Evolutionary conservation across 2,329 filamentous ascomycete species (phyloP).

Genomic region (Fusarium nisikadoi): DNA sequence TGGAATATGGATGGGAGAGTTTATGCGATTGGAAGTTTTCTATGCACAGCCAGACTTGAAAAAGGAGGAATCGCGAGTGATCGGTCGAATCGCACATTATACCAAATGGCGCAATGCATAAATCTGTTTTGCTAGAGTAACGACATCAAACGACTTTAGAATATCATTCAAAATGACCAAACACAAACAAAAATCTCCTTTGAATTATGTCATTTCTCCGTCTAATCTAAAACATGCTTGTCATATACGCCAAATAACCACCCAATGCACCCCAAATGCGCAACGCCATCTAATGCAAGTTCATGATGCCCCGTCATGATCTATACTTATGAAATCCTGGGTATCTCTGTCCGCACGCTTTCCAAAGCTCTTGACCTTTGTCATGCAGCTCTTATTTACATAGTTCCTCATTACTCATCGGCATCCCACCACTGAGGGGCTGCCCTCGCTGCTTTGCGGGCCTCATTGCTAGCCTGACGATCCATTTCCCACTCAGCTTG

Average conservation of each 20-base stretch:
- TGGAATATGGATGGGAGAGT: not conserved
- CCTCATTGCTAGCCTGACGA: not conserved
- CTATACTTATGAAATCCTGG: slow-evolving; percentile 20
- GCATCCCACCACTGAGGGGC: slow-evolving; percentile 48
- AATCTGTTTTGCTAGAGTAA: slow-evolving; percentile 15
- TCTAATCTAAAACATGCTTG: not conserved
- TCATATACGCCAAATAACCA: not conserved
- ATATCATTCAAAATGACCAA: not conserved
- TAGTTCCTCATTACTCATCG: slow-evolving; percentile 17
- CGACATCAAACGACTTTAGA: slow-evolving; percentile 6
- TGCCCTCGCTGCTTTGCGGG: slow-evolving; percentile 17
- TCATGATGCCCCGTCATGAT: slow-evolving; percentile 1
- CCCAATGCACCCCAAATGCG: slow-evolving; percentile 10
- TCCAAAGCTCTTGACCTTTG: not conserved
- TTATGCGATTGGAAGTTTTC: not conserved
- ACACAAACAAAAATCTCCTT: not conserved
- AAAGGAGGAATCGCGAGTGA: not conserved
- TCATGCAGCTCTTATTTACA: not conserved
- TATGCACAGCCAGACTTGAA: not conserved
- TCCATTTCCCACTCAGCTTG: slow-evolving; percentile 49
- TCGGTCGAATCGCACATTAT: slow-evolving; percentile 2
- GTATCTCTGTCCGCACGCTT: slow-evolving; percentile 30
- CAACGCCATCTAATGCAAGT: slow-evolving; percentile 34
- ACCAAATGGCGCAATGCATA: slow-evolving; percentile 3
- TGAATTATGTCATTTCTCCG: not conserved